Conservation (phyloP, 2,329 filamentous ascomycete genomes). For the Monosporascus sp. region DNA sequence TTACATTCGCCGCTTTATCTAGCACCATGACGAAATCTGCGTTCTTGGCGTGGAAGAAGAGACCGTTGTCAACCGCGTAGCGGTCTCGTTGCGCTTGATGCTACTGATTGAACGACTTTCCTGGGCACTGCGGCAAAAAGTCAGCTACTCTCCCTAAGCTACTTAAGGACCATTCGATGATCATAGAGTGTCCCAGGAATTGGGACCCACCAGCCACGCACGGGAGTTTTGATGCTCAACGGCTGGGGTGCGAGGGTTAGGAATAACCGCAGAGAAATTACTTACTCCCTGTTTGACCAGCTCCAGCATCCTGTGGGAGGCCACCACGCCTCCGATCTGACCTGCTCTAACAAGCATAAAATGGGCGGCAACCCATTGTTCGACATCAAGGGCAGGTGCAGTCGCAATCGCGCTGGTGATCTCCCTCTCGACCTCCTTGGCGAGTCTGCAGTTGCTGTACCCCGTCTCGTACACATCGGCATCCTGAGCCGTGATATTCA, state of each 20-base stretch:
- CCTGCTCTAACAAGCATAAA: neutral
- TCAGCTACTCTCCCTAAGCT: no score
- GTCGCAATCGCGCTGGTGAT: neutral
- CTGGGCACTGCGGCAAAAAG: neutral
- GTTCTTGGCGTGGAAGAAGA: neutral
- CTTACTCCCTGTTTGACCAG: neutral
- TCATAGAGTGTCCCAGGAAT: no score
- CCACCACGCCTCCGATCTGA: neutral
- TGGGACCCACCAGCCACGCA: no score
- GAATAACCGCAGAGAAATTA: no score
- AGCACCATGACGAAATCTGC: neutral
- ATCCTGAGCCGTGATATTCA: neutral
- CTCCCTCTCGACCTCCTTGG: neutral
- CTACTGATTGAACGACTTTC: neutral
- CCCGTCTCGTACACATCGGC: no score
- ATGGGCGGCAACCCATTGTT: neutral
- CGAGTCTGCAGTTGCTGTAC: neutral
- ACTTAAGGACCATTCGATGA: no score
- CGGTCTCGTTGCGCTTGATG: neutral
- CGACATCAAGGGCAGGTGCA: neutral
- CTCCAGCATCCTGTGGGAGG: neutral
- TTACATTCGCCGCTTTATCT: neutral
- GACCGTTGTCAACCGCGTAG: neutral
- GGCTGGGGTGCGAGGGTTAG: no score
- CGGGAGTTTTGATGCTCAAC: no score